Evolutionary conservation across 2,329 filamentous ascomycete genomes (phyloP).

Genomic region (Dactylellina sp.): DNA sequence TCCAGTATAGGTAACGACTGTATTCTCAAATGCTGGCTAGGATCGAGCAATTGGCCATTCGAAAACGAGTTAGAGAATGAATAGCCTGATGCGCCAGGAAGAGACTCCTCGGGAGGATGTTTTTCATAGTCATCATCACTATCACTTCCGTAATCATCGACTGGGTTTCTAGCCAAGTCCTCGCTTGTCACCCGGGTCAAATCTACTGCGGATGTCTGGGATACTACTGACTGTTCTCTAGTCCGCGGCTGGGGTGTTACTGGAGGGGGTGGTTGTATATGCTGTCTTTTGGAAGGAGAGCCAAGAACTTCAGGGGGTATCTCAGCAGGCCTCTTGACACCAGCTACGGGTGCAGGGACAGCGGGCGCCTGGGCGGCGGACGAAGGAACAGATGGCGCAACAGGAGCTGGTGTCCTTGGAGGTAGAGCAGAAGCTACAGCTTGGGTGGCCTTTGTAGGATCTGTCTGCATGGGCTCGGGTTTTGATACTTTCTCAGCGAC

Average conservation of each 20-base stretch:
- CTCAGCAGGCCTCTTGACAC: constrained; percentile 45
- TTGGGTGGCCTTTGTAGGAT: constrained; percentile 18
- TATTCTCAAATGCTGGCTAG: constrained; percentile 68
- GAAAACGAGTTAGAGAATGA: constrained; percentile 53
- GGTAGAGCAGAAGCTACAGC: constrained; percentile 2
- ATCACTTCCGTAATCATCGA: constrained; percentile 48
- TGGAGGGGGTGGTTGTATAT: constrained; percentile 19
- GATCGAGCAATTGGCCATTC: constrained; percentile 59
- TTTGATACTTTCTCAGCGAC: constrained; percentile 4
- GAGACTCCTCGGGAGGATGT: constrained; percentile 51
- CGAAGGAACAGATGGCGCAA: constrained; percentile 6
- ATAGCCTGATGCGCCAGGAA: constrained; percentile 57
- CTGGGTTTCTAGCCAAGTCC: constrained; percentile 6
- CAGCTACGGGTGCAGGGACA: constrained; percentile 1
- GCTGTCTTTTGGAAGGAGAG: constrained; percentile 39
- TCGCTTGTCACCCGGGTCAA: constrained; percentile 5
- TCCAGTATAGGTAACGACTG: constrained; percentile 73
- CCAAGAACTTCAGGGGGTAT: constrained; percentile 18
- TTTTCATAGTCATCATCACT: constrained; percentile 55
- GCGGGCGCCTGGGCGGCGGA: neutral
- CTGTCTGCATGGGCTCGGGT: constrained; percentile 13
- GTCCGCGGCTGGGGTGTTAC: constrained; percentile 1
- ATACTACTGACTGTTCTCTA: constrained; percentile 26
- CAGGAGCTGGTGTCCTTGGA: constrained; percentile 5
- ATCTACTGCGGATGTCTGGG: constrained; percentile 25